Evolutionary conservation across 192 early-diverging fungal genomes (phyloP).

Genomic region (Podila minutissima): DNA sequence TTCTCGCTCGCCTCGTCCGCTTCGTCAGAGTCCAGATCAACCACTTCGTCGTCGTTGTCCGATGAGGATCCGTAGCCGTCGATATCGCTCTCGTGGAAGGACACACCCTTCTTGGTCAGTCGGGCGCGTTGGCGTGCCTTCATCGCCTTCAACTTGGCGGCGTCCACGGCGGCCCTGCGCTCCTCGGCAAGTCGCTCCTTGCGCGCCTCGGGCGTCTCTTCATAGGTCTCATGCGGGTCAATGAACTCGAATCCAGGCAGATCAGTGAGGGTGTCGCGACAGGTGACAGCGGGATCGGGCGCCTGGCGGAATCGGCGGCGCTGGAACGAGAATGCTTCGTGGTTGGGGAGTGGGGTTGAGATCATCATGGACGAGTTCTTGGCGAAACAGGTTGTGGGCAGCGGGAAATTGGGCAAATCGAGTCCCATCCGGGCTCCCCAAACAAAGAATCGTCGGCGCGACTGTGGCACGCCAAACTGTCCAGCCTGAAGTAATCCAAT

Average conservation of each 20-base stretch:
- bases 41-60: too few species aligned
- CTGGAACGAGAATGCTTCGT: constrained; percentile 50
- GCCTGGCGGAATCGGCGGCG: constrained; percentile 58
- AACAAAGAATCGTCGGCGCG: constrained; percentile 71
- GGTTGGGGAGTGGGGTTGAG: constrained; percentile 50
- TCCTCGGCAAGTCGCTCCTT: background rate
- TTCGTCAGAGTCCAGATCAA: too few species aligned
- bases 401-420: constrained; percentile 66
- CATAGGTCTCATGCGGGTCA: constrained; percentile 60
- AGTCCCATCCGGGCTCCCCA: constrained; percentile 67
- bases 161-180: too few species aligned
- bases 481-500: constrained; percentile 74
- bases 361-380: constrained; percentile 54
- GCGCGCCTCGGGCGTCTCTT: constrained; percentile 37
- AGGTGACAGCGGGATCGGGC: constrained; percentile 64
- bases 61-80: too few species aligned
- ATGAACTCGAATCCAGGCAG: constrained; percentile 74
- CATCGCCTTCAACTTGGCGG: too few species aligned
- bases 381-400: constrained; percentile 62
- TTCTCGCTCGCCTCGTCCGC: too few species aligned
- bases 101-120: too few species aligned
- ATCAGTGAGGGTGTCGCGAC: constrained; percentile 74
- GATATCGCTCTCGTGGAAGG: too few species aligned
- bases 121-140: too few species aligned
- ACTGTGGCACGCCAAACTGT: constrained; percentile 70